Evolutionary conservation across 1,284 basidiomycete species (phyloP).

Genomic region (Malassezia caprae): DNA sequence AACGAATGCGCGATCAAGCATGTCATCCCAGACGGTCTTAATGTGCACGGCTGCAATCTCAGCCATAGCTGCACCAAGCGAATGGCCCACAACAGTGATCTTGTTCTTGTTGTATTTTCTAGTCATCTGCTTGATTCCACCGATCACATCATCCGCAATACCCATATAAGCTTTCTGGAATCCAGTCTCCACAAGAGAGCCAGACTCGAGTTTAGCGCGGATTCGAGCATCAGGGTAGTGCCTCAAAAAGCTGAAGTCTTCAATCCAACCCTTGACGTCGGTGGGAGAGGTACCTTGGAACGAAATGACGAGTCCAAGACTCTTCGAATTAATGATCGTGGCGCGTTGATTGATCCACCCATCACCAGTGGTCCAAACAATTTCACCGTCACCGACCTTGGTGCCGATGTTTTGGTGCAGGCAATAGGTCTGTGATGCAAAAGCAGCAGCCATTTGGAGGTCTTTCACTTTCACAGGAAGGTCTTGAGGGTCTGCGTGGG

Average conservation of each 20-base stretch:
- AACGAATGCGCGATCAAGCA: slow-evolving; percentile 4
- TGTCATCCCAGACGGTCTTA: slow-evolving; percentile 19
- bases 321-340: slow-evolving; percentile 12
- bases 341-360: slow-evolving; percentile 14
- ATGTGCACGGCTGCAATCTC: slow-evolving; percentile 1
- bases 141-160: neutral
- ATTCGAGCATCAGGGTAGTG: neutral
- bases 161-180: slow-evolving; percentile 13
- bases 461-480: neutral
- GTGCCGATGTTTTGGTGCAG: neutral
- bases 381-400: slow-evolving; percentile 10
- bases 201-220: neutral
- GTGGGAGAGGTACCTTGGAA: slow-evolving; percentile 9
- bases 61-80: slow-evolving; percentile 12
- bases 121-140: slow-evolving; percentile 4
- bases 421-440: slow-evolving; percentile 16
- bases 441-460: slow-evolving; percentile 1
- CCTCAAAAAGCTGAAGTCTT: slow-evolving; percentile 3
- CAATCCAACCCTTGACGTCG: neutral
- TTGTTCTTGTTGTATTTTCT: slow-evolving; percentile 4
- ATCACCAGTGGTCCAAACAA: slow-evolving; percentile 11
- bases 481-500: neutral
- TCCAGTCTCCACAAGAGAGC: neutral
- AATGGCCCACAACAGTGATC: slow-evolving; percentile 14
- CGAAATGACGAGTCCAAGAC: slow-evolving; percentile 7